phyloP scores from a whole-genome alignment of 352 stramenopile genomes.

The Globisporangium solare region DNA sequence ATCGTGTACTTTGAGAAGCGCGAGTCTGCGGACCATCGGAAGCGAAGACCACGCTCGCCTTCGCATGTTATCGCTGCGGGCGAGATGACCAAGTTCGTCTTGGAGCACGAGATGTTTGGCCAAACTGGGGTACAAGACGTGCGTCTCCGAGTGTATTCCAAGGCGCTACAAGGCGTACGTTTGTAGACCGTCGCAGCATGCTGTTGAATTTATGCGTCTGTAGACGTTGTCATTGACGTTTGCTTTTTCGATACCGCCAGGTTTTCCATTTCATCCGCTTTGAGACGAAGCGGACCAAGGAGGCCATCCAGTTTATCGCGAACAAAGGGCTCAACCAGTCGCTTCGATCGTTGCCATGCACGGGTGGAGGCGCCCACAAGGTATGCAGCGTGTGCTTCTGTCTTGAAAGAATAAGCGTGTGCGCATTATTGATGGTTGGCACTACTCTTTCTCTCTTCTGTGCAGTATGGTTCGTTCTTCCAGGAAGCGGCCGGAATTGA shows the following conservation, averaged over 20 bases:
- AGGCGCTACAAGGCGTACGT: constrained; percentile 85
- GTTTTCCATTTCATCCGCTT: constrained; percentile 96
- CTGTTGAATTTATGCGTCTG: no score
- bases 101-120: constrained; percentile 77
- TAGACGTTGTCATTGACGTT: not conserved
- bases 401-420: no score
- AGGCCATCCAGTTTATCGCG: constrained; percentile 76
- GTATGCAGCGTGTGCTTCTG: constrained; percentile 18
- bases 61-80: constrained; percentile 74
- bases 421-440: not conserved
- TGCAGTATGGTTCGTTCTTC: constrained; percentile 67
- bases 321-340: constrained; percentile 80
- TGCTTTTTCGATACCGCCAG: constrained; percentile 18
- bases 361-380: constrained; percentile 81
- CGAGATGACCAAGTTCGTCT: constrained; percentile 86
- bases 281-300: constrained; percentile 67
- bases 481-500: constrained; percentile 77
- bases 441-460: not conserved
- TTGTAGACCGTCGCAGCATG: not conserved
- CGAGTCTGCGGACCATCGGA: constrained; percentile 34
- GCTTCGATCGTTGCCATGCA: constrained; percentile 70
- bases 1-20: constrained; percentile 94
- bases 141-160: constrained; percentile 77
- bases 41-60: constrained; percentile 50
- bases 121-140: constrained; percentile 86